These are phyloP conservation scores for Arthrinium phaeospermum DNA, from an alignment of 2,329 filamentous ascomycete genomes.

Conservation along the genomic window DNA sequence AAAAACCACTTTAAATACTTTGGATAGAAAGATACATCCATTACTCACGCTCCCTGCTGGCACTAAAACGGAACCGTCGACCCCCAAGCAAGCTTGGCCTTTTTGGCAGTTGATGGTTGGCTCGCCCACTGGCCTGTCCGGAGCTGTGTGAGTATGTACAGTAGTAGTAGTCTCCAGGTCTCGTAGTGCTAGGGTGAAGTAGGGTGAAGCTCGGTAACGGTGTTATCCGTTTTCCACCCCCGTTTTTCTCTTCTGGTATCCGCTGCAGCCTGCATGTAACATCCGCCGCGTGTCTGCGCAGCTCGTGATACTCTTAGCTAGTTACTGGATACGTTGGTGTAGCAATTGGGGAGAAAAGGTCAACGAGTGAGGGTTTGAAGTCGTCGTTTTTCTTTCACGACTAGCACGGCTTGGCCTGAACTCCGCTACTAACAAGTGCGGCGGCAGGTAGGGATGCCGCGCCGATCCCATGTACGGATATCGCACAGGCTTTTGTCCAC, in stretches of 20 bases:
- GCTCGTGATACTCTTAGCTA: background rate
- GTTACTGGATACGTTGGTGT: background rate
- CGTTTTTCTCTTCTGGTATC: background rate
- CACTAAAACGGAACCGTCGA: background rate
- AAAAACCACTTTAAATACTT: background rate
- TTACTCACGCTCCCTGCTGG: background rate
- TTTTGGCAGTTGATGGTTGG: background rate
- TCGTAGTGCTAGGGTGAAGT: background rate
- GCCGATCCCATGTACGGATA: slow-evolving; percentile 17
- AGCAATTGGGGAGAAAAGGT: background rate
- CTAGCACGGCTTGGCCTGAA: background rate
- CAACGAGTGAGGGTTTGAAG: background rate
- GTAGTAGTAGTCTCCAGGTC: too few species aligned
- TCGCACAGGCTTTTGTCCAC: slow-evolving; percentile 4
- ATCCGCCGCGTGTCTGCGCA: slow-evolving; percentile 13
- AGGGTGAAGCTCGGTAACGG: slow-evolving; percentile 10
- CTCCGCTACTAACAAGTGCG: background rate
- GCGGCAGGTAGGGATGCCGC: slow-evolving; percentile 5
- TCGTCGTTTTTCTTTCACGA: background rate
- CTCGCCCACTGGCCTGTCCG: background rate
- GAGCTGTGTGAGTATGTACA: background rate
- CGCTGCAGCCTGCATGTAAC: slow-evolving; percentile 15
- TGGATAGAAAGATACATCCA: background rate
- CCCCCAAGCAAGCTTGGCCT: background rate
- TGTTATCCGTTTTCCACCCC: slow-evolving; percentile 10